Base-by-base conservation (phyloP, 352 stramenopile genomes). In the Phytophthora palmivora region DNA sequence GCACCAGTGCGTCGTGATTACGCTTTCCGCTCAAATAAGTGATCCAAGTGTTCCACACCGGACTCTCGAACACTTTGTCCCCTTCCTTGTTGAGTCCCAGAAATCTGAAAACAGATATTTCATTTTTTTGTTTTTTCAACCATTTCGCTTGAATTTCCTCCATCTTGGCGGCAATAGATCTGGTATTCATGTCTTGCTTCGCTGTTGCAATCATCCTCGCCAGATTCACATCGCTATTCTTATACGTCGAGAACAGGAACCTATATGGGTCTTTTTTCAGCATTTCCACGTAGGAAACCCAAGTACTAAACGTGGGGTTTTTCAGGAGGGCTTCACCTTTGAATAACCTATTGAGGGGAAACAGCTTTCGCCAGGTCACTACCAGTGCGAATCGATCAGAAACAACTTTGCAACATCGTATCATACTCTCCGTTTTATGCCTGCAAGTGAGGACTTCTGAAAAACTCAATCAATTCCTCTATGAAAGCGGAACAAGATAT, bases 101-200 rank as follows among this genome's bases (percentile, higher is more conserved):
- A 19, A 51, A n/a, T 6, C n/a, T 18, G 19, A 46, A 61, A 38
- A 61, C n/a, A 11, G 53, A 28, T 16, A 32, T 30, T 10, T 15
- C 32, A 32, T 16, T 61, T 38, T 53, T 61, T 2, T 22, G 15
- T 10, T 42, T 30, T 1, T 8, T 52, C 14, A 21, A 49, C 56
- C 56, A 58, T n/a, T n/a, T n/a, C n/a, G n/a, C n/a, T 11, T 45
- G 37, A 11, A 50, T 4, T 3, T 38, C 11, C 38, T 61, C 53
- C 53, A 61, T 19, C 21, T 47, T 53, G 4, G 2, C n/a, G 9
- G 33, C 53, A 22, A 61, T 30, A 11, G 21, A 4, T 6, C 41
- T 39, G 14, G 41, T 45, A 32, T 22, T n/a, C 1, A 8, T 4
- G 3, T 45, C 36, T 19, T 15, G 0, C 12, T 58, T 58, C 12